A percentile compares a stretch with the other conserved stretches of the same genome.
Conservation (phyloP, 495 filamentous ascomycete genomes). For the Penicillium flavigenum region DNA sequence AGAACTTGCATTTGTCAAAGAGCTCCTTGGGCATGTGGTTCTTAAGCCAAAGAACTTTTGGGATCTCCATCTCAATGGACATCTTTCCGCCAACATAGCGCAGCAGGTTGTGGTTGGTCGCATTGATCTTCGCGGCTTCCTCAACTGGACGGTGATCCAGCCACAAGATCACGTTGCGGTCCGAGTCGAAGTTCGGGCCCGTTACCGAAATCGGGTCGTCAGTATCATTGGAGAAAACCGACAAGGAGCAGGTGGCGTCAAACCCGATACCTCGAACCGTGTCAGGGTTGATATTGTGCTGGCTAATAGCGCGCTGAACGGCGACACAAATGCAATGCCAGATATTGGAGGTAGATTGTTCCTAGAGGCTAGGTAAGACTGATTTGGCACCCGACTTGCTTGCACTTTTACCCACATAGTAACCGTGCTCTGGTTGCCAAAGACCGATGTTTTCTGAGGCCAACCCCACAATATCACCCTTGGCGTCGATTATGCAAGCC, state of each 20-base stretch:
- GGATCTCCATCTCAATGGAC: constrained; percentile 99
- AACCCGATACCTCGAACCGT: constrained; percentile 88
- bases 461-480: constrained; percentile 89
- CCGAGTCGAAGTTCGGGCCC: constrained; percentile 78
- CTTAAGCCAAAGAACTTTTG: constrained; percentile 96
- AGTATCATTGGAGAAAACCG: constrained; percentile 84
- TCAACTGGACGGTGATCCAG: constrained; percentile 87
- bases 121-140: constrained; percentile 89
- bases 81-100: constrained; percentile 95
- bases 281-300: constrained; percentile 70
- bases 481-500: constrained; percentile 87
- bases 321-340: constrained; percentile 87
- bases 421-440: constrained; percentile 88
- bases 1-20: constrained; percentile 92
- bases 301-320: constrained; percentile 71
- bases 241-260: constrained; percentile 93
- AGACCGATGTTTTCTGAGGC: constrained; percentile 88
- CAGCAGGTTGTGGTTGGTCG: constrained; percentile 86
- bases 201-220: constrained; percentile 89
- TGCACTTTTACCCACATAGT: constrained; percentile 62
- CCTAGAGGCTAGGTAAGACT: constrained; percentile 53
- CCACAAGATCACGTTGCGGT: constrained; percentile 90
- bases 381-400: constrained; percentile 1
- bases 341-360: constrained; percentile 97
- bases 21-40: constrained; percentile 93